Base-by-base conservation (phyloP, 768 basidiomycete genomes). In the Suillus spraguei region DNA sequence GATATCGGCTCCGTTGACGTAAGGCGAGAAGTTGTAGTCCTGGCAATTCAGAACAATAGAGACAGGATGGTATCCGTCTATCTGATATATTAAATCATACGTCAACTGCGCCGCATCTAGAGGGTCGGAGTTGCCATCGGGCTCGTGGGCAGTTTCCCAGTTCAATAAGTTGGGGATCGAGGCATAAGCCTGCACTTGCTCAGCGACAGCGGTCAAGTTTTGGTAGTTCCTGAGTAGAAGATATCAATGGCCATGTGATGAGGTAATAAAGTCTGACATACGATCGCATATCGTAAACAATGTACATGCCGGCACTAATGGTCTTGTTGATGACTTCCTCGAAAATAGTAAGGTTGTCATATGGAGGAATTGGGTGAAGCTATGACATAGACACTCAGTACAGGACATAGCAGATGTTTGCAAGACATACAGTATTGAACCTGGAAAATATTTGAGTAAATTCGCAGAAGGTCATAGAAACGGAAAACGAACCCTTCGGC, bases 261-360 rank as follows among this genome's bases (percentile, higher is more conserved):
- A 58, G 20, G 13, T 38, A 24, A 7, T 7, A 36, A 44, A 28
- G 14, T n/a, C 22, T 11, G 60, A 67, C 77, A 52, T 35, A 85
- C 84, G 72, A 74, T 68, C 91, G 83, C 90, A 94, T 89, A 69
- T 94, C 91, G 67, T 90, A 93, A 81, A 93, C 87, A 38, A 94
- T 74, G 68, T 88, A 93, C 4, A 86, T 65, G 39, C 71, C 71
- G 5, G 69, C 62, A 22, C 66, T 66, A 10, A 47, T 4, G 5
- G 72, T 60, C 42, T 3, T 65, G 17, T 69, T 46, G n/a, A 76
- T 54, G 4, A 68, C 60, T 50, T 74, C 60, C 38, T 68, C 24
- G 35, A 71, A 67, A 10, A 33, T 74, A 0, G 87, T 85, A 4
- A 83, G 68, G 65, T 89, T 85, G 63, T 80, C 80, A 64, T 88